Evolutionary conservation across 164 flowering plant genomes (phyloP), one percentile per base, ranked within the genome.

Genomic region (Chimonanthus salicifolius): DNA sequence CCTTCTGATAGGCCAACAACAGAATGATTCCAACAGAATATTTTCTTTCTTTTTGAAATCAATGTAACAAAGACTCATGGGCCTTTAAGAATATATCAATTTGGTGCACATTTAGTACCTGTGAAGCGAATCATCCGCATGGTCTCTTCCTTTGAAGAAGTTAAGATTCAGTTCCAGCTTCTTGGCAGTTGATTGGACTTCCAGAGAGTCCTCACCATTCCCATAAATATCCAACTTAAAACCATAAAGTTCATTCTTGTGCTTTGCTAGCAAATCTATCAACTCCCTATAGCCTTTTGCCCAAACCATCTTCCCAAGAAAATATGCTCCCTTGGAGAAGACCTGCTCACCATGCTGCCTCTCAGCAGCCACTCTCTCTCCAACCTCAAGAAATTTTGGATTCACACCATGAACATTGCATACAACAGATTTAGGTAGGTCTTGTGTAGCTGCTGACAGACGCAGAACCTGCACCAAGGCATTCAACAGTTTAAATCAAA

Each of bases 321-420:
- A 96, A 81, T 96, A 96, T 54, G 99, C 99, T 65, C 97, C 98
- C 76, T 96, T 87, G 2, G 98, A 87, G 76, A 96, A 96, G 16
- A 90, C 82, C 79, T 85, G 85, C 84, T 90, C 84, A 68, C 98
- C 98, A 68, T 65, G 82, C 77, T 87, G 88, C 80, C 82, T 91
- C 71, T 96, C 94, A 67, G 85, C 89, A 46, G 95, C 97, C 75
- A 90, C 77, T 74, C 81, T 91, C 71, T 94, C 97, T 68, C 99
- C 99, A 79, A 94, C 92, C 81, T 79, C 79, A 63, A 96, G 75
- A 77, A 96, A 96, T 82, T 88, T 94, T 15, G 98, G 99, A 78
- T 92, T 96, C 63, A 96, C 99, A 77, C 99, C 99, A 85, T 95
- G 99, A 54, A 94, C 99, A 82, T 96, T 96, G 88, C 99, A 96